phyloP scores from a whole-genome alignment of 495 filamentous ascomycete genomes.

The Hypoxylon intermedium region DNA sequence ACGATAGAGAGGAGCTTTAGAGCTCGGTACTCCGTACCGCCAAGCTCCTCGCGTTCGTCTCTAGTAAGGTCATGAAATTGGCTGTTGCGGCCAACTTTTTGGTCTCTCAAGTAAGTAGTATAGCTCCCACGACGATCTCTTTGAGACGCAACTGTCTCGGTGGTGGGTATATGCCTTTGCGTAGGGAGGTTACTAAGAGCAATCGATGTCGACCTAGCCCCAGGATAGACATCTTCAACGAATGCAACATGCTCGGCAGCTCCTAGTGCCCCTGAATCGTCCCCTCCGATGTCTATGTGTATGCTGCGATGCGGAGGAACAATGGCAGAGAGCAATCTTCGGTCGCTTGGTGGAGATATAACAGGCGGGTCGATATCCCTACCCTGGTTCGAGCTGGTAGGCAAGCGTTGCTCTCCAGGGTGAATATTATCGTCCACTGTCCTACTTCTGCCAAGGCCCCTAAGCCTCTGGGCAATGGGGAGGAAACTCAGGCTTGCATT shows the following conservation, averaged over 20 bases:
- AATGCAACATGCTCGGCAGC: slow-evolving; percentile 36
- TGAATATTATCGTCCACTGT: slow-evolving; percentile 5
- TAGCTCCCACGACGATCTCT: slow-evolving; percentile 11
- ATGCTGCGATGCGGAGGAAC: slow-evolving; percentile 18
- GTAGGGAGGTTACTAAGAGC: slow-evolving; percentile 17
- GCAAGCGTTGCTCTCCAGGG: slow-evolving; percentile 1
- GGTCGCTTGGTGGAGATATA: slow-evolving; percentile 35
- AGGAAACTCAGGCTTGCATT: slow-evolving; percentile 35
- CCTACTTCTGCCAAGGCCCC: slow-evolving; percentile 29
- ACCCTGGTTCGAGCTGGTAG: not conserved
- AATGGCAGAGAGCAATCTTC: slow-evolving; percentile 27
- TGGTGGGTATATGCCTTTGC: slow-evolving; percentile 22
- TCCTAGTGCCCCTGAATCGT: not conserved
- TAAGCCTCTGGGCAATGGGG: slow-evolving; percentile 37
- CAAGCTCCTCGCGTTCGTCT: slow-evolving; percentile 74
- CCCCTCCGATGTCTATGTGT: not conserved
- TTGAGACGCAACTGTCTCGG: slow-evolving; percentile 18
- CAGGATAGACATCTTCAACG: slow-evolving; percentile 18
- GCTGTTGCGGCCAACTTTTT: slow-evolving; percentile 69
- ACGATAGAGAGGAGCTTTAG: slow-evolving; percentile 72
- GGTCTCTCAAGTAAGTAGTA: slow-evolving; percentile 36
- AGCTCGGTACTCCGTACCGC: slow-evolving; percentile 81
- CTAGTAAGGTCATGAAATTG: slow-evolving; percentile 73
- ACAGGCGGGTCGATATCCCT: slow-evolving; percentile 4
- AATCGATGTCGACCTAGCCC: slow-evolving; percentile 27